Base-by-base conservation (phyloP, 139 green algal genomes). In the Chlamydomonas asymmetrica region DNA sequence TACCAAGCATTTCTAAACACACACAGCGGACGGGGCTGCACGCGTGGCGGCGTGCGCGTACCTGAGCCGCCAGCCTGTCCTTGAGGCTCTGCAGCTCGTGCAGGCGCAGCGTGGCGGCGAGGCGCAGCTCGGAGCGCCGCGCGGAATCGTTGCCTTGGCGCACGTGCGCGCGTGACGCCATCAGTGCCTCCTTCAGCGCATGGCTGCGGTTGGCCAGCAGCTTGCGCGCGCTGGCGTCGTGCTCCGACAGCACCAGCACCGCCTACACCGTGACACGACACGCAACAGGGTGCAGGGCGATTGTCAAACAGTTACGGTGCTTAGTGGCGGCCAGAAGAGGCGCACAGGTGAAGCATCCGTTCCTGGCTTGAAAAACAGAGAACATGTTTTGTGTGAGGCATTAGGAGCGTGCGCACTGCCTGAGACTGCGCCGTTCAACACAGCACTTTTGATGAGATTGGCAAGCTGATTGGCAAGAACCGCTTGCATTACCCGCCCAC, bases 141-240 rank as follows among this genome's bases (percentile, higher is more conserved):
- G 41, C 41, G 6, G 25, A 27, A 40, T 71, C 64, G 25, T 8
- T 71, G 41, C 25, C n/a, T n/a, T 72, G 62, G 31, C 62, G 72
- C 72, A 78, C 35, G 16, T 49, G 62, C 20, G 34, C 49, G 18
- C 71, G 75, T 4, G 61, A 73, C 1, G 43, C 48, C 67, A 74
- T 16, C 48, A 82, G 67, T 39, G 75, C 67, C 31, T 82, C 75
- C 60, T 35, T 41, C 50, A 82, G 59, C 29, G 49, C 62, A 61
- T 77, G 52, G 18, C 67, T 39, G 9, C 75, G 75, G 50, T 76
- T 76, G 75, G 75, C 49, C 35, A 76, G 61, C 48, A 37, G 22
- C 75, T 82, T 82, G 67, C 68, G 67, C 5, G 61, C 16, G 8
- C 57, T 41, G 20, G 75, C 67, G 68, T 82, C 75, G 49, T 82